A percentile compares a stretch with the other conserved stretches of the same genome.
Conservation (phyloP, 2,329 filamentous ascomycete species). For the Penicillium rolfsii region DNA sequence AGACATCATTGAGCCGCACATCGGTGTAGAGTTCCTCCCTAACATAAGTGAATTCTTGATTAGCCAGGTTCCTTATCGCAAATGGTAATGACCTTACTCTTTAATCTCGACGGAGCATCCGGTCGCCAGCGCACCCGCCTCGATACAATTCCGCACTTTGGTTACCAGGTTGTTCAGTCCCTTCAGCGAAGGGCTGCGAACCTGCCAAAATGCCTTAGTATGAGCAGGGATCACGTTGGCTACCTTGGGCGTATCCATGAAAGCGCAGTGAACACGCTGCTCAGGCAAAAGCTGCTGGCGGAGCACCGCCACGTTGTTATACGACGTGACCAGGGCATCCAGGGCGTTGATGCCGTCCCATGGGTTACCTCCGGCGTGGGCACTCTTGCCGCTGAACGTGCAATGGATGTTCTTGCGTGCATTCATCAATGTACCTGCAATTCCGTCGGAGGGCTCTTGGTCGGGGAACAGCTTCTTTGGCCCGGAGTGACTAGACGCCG, state of each 20-base stretch:
- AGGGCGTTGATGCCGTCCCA: constrained; percentile 65
- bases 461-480: constrained; percentile 33
- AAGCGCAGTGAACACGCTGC: constrained; percentile 58
- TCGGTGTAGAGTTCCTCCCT: constrained; percentile 48
- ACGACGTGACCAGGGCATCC: constrained; percentile 57
- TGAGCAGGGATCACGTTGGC: constrained; percentile 62
- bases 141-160: constrained; percentile 40
- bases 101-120: constrained; percentile 39
- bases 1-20: constrained; percentile 50
- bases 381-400: constrained; percentile 55
- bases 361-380: constrained; percentile 61
- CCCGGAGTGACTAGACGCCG: constrained; percentile 29
- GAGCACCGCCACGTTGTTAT: constrained; percentile 53
- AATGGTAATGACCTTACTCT: constrained; percentile 30
- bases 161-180: constrained; percentile 41
- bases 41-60: background rate
- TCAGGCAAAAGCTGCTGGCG: constrained; percentile 61
- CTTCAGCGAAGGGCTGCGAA: constrained; percentile 50
- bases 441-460: constrained; percentile 25
- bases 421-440: constrained; percentile 37
- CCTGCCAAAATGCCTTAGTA: constrained; percentile 51
- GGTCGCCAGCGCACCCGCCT: constrained; percentile 42
- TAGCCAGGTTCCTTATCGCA: background rate
- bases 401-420: constrained; percentile 43
- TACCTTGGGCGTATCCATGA: constrained; percentile 57